These are phyloP conservation scores for Mayamaea pseudoterrestris DNA, from an alignment of 108 stramenopile species.

Conservation along the genomic window DNA sequence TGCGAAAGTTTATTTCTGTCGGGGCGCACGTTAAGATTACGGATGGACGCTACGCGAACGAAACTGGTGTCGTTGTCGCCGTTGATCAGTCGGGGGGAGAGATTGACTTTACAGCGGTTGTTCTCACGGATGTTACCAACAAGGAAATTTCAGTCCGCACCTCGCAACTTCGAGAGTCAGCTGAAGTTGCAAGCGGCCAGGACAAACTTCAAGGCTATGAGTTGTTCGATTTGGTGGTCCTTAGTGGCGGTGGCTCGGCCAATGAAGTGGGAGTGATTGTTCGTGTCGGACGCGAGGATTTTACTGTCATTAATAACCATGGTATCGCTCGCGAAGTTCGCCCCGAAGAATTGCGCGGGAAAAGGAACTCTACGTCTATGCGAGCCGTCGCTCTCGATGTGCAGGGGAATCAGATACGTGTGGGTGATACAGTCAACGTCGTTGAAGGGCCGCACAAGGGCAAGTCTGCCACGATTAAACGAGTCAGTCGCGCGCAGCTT, in stretches of 20 bases:
- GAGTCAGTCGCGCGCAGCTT: slow-evolving; percentile 77
- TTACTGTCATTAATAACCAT: slow-evolving; percentile 84
- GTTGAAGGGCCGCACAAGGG: slow-evolving; percentile 84
- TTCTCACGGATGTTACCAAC: slow-evolving; percentile 84
- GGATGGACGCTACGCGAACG: slow-evolving; percentile 88
- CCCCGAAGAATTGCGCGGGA: slow-evolving; percentile 85
- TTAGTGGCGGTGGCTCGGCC: slow-evolving; percentile 78
- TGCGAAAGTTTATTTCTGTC: slow-evolving; percentile 86
- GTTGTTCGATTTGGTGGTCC: slow-evolving; percentile 79
- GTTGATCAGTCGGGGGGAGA: slow-evolving; percentile 74
- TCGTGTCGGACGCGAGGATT: slow-evolving; percentile 85
- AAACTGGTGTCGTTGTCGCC: slow-evolving; percentile 90
- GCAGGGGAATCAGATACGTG: slow-evolving; percentile 74
- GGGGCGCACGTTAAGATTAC: slow-evolving; percentile 95
- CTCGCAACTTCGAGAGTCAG: slow-evolving; percentile 76
- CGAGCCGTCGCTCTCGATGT: slow-evolving; percentile 83
- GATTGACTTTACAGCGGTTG: slow-evolving; percentile 73
- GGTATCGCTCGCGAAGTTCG: slow-evolving; percentile 74
- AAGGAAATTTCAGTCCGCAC: slow-evolving; percentile 84
- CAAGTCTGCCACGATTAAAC: slow-evolving; percentile 83
- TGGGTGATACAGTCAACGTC: slow-evolving; percentile 76
- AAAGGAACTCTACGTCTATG: slow-evolving; percentile 66
- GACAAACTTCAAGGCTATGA: slow-evolving; percentile 81
- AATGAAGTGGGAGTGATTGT: slow-evolving; percentile 90
- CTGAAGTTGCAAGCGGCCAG: slow-evolving; percentile 79